A percentile compares a stretch with the other conserved stretches of the same genome.
Evolutionary conservation across 2,329 filamentous ascomycete species (phyloP).

Genomic region (Microthyrium microscopicum): DNA sequence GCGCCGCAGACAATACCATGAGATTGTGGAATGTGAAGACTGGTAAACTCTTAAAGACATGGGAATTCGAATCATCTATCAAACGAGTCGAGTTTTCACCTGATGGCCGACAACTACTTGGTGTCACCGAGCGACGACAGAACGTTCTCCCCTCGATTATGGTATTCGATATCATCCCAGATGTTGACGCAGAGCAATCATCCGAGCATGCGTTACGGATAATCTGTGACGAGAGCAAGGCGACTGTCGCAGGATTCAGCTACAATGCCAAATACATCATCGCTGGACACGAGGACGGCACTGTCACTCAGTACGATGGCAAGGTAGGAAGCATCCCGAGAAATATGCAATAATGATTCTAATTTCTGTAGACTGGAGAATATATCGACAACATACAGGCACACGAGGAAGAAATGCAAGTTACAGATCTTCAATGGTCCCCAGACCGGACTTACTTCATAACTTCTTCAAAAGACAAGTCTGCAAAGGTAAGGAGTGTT

Average conservation of each 20-base stretch:
- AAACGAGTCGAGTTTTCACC: slow-evolving; percentile 97
- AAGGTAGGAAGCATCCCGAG: slow-evolving; percentile 39
- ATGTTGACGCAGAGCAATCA: slow-evolving; percentile 66
- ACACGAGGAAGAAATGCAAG: slow-evolving; percentile 67
- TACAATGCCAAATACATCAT: slow-evolving; percentile 93
- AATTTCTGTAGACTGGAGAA: slow-evolving; percentile 48
- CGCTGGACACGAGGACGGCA: slow-evolving; percentile 91
- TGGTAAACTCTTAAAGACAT: slow-evolving; percentile 84
- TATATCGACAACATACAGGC: slow-evolving; percentile 63
- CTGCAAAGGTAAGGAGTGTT: slow-evolving; percentile 56
- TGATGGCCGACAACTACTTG: slow-evolving; percentile 77
- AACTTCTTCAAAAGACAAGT: slow-evolving; percentile 96
- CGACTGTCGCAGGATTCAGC: slow-evolving; percentile 93
- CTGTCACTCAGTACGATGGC: slow-evolving; percentile 74
- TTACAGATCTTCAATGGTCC: slow-evolving; percentile 93
- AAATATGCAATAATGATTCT: slow-evolving; percentile 1
- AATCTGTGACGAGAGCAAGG: slow-evolving; percentile 81
- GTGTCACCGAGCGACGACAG: slow-evolving; percentile 97
- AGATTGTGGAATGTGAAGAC: slow-evolving; percentile 91
- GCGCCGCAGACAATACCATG: slow-evolving; percentile 96
- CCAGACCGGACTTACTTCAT: slow-evolving; percentile 94
- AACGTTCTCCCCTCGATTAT: slow-evolving; percentile 89
- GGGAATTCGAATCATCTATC: slow-evolving; percentile 93
- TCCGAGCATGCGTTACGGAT: slow-evolving; percentile 75
- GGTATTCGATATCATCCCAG: slow-evolving; percentile 75